Conservation (phyloP, 805 yeast genomes). For the Zygotorulaspora florentina region DNA sequence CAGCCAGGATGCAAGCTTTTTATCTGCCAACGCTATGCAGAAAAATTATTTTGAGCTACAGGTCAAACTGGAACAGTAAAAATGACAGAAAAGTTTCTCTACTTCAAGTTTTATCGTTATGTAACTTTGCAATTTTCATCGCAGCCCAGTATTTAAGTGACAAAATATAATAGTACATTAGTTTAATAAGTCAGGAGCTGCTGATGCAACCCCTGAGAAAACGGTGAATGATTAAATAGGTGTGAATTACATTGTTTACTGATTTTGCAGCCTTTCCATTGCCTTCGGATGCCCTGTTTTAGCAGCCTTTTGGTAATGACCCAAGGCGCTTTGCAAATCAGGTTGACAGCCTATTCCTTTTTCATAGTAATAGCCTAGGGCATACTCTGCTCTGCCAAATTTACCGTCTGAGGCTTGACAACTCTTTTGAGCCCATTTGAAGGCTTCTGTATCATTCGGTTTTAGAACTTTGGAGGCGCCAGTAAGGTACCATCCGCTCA, state of each 20-base stretch:
- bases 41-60: no score
- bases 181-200: no score
- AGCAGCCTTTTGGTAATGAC: conserved; percentile 57
- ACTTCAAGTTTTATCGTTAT: no score
- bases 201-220: no score
- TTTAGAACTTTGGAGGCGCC: conserved; percentile 55
- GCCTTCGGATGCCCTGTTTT: conserved; percentile 60
- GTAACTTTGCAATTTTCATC: no score
- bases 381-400: conserved; percentile 60
- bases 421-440: conserved; percentile 61
- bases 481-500: conserved; percentile 74
- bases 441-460: conserved; percentile 61
- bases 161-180: no score
- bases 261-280: conserved; percentile 9
- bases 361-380: conserved; percentile 63
- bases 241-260: not conserved
- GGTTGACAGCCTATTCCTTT: conserved; percentile 56
- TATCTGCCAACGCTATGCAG: no score
- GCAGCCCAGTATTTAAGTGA: no score
- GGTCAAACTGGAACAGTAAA: no score
- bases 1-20: no score
- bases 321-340: conserved; percentile 42
- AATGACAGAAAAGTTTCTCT: no score
- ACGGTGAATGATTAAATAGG: no score
- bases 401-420: conserved; percentile 47